Base-by-base conservation (phyloP, 2,329 filamentous ascomycete species). In the Alternaria postmessia region DNA sequence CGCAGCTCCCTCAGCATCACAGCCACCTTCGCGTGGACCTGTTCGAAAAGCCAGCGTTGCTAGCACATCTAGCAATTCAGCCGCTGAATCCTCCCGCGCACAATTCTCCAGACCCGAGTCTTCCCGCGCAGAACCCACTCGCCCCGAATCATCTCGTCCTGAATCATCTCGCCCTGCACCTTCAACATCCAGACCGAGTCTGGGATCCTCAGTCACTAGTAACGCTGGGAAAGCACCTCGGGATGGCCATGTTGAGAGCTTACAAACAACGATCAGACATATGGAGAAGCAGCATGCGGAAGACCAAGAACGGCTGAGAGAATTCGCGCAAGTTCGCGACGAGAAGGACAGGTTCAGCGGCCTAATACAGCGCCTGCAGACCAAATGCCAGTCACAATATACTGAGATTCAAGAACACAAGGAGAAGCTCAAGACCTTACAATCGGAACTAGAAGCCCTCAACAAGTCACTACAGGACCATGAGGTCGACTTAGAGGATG, bases 311-410 rank as follows among this genome's bases (percentile, higher is more conserved):
- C 92, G 92, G 74, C 78, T 97, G 52, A 93, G 94, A 73, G 86
- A 85, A 12, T 78, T 97, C 48, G 91, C 96, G 57, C 88, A 90
- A 66, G 80, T 94, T 16, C 89, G 94, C 73, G 84, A 87, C 18
- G 92, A 96, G 70, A 85, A 88, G 28, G 91, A 94, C 72, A 90
- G 90, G 66, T 93, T 91, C 64, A 91, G 96, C 75, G 84, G 80
- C 5, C 93, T 98, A 65, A 94, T 97, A 49, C 91, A 96, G 73
- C 97, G 96, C 71, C 82, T 99, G 47, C 93, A 97, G 75, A 85
- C 88, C 39, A 98, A 97, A 78, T 93, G 93, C 65, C 92, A 96
- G 72, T 88, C 91, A 0, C 90, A 94, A 58, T 90, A 94, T 65
- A 87, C 91, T 68, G 94, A 98, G 72, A 88, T 92, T 62, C 82